These are phyloP conservation scores for Fusarium haematococcum DNA, from an alignment of 2,329 filamentous ascomycete species.

Conservation along the genomic window DNA sequence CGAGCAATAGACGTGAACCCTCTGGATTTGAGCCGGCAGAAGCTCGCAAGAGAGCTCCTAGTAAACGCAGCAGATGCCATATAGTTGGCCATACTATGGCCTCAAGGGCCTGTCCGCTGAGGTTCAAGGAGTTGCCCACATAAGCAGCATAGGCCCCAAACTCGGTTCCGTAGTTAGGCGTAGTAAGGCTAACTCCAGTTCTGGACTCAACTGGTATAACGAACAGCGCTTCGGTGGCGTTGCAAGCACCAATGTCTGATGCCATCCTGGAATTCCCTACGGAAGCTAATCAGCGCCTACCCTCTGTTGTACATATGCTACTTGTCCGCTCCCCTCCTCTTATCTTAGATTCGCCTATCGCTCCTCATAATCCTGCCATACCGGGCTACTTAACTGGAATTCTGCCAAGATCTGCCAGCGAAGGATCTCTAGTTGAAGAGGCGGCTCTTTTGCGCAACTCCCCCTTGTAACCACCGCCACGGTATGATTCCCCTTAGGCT, in stretches of 20 bases:
- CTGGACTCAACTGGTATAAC: background rate
- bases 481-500: background rate
- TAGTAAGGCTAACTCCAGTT: background rate
- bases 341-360: no score
- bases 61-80: background rate
- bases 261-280: no score
- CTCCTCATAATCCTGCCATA: no score
- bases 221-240: no score
- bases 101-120: background rate
- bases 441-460: background rate
- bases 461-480: background rate
- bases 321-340: no score
- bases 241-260: no score
- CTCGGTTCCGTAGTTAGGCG: background rate
- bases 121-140: background rate
- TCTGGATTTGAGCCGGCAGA: background rate
- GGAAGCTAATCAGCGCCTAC: no score
- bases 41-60: background rate
- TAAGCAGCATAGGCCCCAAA: background rate
- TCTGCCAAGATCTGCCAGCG: no score
- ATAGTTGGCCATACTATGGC: background rate
- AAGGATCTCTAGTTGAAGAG: no score
- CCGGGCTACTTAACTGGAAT: no score
- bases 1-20: background rate
- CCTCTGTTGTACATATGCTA: no score